Percentiles rank a stretch among this genome's conserved stretches.
phyloP scores from a whole-genome alignment of 2,329 filamentous ascomycete species.

The Xylariaceae sp. region DNA sequence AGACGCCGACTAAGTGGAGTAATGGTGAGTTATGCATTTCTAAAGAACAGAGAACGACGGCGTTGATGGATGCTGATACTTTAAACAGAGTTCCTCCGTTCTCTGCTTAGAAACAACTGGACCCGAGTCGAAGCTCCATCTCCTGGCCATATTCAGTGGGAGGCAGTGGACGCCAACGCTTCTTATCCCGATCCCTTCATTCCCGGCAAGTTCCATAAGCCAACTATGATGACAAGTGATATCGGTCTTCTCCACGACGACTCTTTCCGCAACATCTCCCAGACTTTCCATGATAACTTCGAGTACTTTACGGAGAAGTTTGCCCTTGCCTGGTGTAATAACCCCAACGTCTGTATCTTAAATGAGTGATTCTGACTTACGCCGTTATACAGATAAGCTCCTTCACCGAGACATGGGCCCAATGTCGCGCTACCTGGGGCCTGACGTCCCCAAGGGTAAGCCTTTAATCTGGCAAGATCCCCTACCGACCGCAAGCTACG shows the following conservation, averaged over 20 bases:
- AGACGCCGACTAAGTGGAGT: constrained; percentile 76
- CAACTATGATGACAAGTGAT: constrained; percentile 78
- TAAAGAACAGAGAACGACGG: neutral
- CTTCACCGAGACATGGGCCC: constrained; percentile 81
- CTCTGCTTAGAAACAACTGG: constrained; percentile 81
- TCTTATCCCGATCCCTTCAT: constrained; percentile 76
- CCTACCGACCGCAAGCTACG: constrained; percentile 63
- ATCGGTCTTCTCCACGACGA: constrained; percentile 74
- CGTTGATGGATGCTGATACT: neutral
- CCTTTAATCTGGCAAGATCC: constrained; percentile 74
- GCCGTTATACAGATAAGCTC: constrained; percentile 60
- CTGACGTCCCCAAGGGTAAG: constrained; percentile 72
- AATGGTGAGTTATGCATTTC: constrained; percentile 45
- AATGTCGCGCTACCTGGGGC: constrained; percentile 71
- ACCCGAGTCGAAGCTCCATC: constrained; percentile 75
- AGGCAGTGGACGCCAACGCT: constrained; percentile 68
- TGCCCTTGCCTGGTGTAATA: constrained; percentile 72
- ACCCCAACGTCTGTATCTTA: neutral
- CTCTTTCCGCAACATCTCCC: constrained; percentile 75
- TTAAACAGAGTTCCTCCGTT: constrained; percentile 65
- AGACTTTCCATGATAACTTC: constrained; percentile 70
- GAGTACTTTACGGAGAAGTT: constrained; percentile 73
- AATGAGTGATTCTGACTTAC: neutral
- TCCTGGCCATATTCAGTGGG: constrained; percentile 74
- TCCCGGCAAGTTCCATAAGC: constrained; percentile 71